Conservation (phyloP, 768 basidiomycete species). For the Leccinum subgranulosum region DNA sequence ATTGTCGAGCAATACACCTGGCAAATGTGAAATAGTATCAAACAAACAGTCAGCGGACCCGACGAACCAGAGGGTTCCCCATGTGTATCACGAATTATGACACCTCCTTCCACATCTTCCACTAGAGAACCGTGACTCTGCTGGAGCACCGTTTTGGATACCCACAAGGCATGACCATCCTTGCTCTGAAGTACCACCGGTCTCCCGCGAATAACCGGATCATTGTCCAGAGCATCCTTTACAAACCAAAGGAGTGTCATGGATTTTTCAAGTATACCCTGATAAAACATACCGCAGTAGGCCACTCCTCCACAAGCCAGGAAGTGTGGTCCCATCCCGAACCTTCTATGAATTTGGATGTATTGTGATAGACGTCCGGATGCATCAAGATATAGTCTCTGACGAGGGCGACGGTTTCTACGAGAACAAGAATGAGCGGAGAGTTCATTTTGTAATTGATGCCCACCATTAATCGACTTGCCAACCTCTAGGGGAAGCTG, state of each 20-base stretch:
- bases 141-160: constrained; percentile 61
- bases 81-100: constrained; percentile 63
- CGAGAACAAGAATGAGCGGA: not conserved
- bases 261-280: not conserved
- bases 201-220: constrained; percentile 63
- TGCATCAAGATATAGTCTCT: constrained; percentile 57
- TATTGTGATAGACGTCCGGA: constrained; percentile 55
- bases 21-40: constrained; percentile 2
- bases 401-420: constrained; percentile 64
- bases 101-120: constrained; percentile 69
- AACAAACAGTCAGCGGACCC: not conserved
- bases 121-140: constrained; percentile 58
- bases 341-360: constrained; percentile 64
- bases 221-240: constrained; percentile 70
- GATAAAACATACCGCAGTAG: constrained; percentile 55
- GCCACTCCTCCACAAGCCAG: constrained; percentile 61
- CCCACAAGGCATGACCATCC: constrained; percentile 89
- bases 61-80: constrained; percentile 69
- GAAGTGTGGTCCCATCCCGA: constrained; percentile 92
- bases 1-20: constrained; percentile 81
- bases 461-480: constrained; percentile 51
- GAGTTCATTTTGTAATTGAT: not conserved
- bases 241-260: not conserved
- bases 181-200: constrained; percentile 79
- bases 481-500: constrained; percentile 65